phyloP scores from a whole-genome alignment of 441 rosid genomes.

The Gossypium trilobum region DNA sequence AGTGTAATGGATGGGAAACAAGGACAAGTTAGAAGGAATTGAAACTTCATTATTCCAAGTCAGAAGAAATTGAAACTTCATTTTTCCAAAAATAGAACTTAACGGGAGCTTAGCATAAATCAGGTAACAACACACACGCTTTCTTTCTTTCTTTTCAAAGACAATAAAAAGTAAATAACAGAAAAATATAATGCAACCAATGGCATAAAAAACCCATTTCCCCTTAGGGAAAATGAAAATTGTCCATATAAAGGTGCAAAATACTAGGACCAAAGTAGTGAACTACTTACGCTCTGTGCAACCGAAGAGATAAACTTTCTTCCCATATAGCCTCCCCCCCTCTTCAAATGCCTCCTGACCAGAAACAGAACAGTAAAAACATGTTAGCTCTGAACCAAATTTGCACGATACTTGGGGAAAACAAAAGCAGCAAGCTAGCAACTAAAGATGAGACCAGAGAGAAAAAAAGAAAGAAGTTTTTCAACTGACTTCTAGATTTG shows the following conservation, averaged over 20 bases:
- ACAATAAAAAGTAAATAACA: neutral
- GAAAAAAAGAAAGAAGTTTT: neutral
- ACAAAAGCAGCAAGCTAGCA: neutral
- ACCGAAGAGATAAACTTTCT: constrained; percentile 77
- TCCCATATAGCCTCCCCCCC: constrained; percentile 65
- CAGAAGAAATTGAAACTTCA: neutral
- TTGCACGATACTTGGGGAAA: neutral
- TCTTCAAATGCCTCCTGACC: constrained; percentile 83
- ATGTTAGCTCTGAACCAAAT: neutral
- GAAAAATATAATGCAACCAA: neutral
- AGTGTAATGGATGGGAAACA: neutral
- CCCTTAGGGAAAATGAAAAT: neutral
- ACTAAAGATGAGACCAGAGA: neutral
- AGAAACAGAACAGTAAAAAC: constrained; percentile 12
- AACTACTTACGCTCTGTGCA: constrained; percentile 79
- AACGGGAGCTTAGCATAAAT: neutral
- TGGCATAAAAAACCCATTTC: neutral
- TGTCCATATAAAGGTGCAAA: neutral
- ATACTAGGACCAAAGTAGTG: neutral
- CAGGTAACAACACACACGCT: neutral
- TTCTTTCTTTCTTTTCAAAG: neutral
- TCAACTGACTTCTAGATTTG: constrained; percentile 72
- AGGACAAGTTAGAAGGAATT: neutral
- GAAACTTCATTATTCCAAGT: neutral
- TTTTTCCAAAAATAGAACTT: neutral